phyloP scores from a whole-genome alignment of 768 basidiomycete genomes.

The Amanita inopinata region DNA sequence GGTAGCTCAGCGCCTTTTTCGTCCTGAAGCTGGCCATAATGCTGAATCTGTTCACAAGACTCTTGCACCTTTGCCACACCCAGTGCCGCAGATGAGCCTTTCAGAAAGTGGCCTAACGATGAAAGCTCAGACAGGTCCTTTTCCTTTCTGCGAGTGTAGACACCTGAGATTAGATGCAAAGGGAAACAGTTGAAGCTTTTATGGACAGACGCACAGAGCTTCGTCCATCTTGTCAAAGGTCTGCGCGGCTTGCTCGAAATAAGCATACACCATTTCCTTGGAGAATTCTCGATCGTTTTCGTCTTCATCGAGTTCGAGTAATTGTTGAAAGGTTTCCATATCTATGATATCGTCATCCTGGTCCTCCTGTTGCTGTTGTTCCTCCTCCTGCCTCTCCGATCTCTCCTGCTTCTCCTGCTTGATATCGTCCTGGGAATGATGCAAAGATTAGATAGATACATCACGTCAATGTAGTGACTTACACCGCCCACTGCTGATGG shows the following conservation, averaged over 20 bases:
- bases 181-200: conserved; percentile 7
- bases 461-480: no score
- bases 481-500: not conserved
- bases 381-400: not conserved
- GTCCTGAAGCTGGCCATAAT: conserved; percentile 66
- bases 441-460: not conserved
- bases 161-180: conserved; percentile 7
- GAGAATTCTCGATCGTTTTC: conserved; percentile 63
- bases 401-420: not conserved
- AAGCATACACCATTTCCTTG: conserved; percentile 65
- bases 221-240: conserved; percentile 77
- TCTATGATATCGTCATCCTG: conserved; percentile 48
- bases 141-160: conserved; percentile 28
- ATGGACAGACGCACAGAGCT: conserved; percentile 56
- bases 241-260: conserved; percentile 66
- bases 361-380: conserved; percentile 1
- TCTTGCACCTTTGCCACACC: conserved; percentile 75
- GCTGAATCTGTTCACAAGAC: conserved; percentile 87
- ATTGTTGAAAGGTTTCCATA: conserved; percentile 73
- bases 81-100: conserved; percentile 92
- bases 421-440: not conserved
- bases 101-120: conserved; percentile 85
- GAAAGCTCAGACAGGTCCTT: conserved; percentile 63
- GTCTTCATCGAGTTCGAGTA: conserved; percentile 90
- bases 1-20: conserved; percentile 38